A percentile compares a stretch with the other conserved stretches of the same genome.
phyloP scores from a whole-genome alignment of 768 basidiomycete genomes.

The Pulveroboletus sp. region DNA sequence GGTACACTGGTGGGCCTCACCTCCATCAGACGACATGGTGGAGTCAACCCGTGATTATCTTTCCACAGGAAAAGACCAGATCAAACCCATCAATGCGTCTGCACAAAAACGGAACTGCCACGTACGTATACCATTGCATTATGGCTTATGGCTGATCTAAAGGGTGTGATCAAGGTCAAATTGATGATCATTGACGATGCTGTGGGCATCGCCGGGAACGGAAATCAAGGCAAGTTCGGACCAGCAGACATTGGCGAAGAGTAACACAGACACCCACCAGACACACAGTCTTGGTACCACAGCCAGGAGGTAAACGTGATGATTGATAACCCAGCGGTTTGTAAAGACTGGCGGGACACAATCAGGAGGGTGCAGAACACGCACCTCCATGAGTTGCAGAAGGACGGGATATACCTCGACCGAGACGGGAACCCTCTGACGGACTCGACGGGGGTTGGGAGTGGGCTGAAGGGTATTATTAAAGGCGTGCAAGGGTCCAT shows the following conservation, averaged over 20 bases:
- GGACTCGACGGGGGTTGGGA: constrained; percentile 38
- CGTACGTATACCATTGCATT: constrained; percentile 27
- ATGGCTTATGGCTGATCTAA: background rate
- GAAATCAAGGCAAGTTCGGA: constrained; percentile 52
- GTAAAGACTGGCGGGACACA: constrained; percentile 54
- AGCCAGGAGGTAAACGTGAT: constrained; percentile 68
- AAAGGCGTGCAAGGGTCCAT: constrained; percentile 44
- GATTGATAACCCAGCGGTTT: constrained; percentile 53
- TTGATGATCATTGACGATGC: constrained; percentile 65
- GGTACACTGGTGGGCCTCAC: constrained; percentile 43
- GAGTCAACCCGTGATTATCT: background rate
- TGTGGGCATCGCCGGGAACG: constrained; percentile 66
- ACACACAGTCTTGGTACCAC: constrained; percentile 72
- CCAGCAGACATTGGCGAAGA: background rate
- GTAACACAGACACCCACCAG: constrained; percentile 24
- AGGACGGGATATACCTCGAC: constrained; percentile 60
- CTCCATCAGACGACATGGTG: background rate
- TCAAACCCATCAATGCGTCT: constrained; percentile 61
- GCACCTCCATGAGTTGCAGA: constrained; percentile 40
- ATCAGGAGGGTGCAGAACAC: constrained; percentile 57
- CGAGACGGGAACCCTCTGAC: constrained; percentile 38
- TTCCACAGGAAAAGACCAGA: constrained; percentile 54
- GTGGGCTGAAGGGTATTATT: constrained; percentile 37
- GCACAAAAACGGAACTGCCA: constrained; percentile 72
- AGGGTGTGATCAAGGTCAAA: constrained; percentile 42